phyloP scores from a whole-genome alignment of 768 basidiomycete species.

The Strobilomyces dryophilus region DNA sequence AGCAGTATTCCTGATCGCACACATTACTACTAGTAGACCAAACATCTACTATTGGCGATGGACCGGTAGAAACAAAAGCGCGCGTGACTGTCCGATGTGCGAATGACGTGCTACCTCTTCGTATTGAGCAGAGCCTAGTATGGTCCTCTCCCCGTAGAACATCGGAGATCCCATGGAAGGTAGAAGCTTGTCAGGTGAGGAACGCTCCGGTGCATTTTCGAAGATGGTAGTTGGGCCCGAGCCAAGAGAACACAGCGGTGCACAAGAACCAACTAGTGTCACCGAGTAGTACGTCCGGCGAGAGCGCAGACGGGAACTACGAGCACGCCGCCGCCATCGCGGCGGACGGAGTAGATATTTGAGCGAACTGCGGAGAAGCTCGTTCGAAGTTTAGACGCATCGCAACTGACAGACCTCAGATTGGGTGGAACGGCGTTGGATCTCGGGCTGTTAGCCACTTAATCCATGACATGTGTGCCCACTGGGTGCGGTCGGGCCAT shows the following conservation, averaged over 20 bases:
- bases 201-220: constrained; percentile 8
- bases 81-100: not conserved
- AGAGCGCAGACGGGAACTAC: constrained; percentile 18
- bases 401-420: constrained; percentile 5
- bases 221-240: constrained; percentile 5
- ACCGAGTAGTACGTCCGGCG: constrained; percentile 20
- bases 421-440: constrained; percentile 16
- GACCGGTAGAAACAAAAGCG: constrained; percentile 2
- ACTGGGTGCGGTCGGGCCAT: no score
- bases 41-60: not conserved
- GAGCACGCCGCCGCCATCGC: constrained; percentile 23
- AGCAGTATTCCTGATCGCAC: constrained; percentile 1
- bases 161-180: constrained; percentile 12
- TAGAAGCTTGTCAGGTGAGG: constrained; percentile 2
- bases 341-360: constrained; percentile 22
- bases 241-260: constrained; percentile 5
- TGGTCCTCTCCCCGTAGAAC: constrained; percentile 6
- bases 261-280: constrained; percentile 8
- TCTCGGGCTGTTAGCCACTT: constrained; percentile 2
- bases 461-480: no score
- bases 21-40: not conserved
- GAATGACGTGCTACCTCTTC: constrained; percentile 1
- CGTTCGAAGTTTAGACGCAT: not conserved
- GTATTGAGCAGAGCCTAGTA: not conserved
- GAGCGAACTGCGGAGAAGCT: constrained; percentile 1